Evolutionary conservation across 2,329 filamentous ascomycete species (phyloP).

Genomic region (Monascus ruber): DNA sequence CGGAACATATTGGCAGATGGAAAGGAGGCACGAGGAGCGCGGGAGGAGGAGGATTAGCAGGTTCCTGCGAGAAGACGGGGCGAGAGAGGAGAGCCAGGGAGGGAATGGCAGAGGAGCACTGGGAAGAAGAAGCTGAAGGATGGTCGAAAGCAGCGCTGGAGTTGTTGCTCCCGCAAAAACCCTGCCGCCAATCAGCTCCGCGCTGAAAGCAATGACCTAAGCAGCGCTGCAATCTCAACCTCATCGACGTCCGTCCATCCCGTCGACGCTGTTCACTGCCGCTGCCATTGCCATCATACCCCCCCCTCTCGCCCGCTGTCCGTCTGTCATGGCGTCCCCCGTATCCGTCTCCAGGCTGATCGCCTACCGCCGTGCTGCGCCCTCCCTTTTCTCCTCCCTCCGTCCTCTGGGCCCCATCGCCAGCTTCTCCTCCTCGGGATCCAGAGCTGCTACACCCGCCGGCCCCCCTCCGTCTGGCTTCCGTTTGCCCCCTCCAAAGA

Average conservation of each 20-base stretch:
- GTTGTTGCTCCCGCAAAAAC: constrained; percentile 18
- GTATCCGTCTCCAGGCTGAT: constrained; percentile 33
- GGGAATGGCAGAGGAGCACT: constrained; percentile 9
- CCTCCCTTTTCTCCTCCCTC: constrained; percentile 19
- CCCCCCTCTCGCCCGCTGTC: constrained; percentile 4
- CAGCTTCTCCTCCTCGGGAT: constrained; percentile 55
- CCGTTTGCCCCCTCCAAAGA: constrained; percentile 58
- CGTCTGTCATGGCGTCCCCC: constrained; percentile 33
- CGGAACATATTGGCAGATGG: constrained; percentile 63
- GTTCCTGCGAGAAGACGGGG: constrained; percentile 4
- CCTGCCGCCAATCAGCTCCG: constrained; percentile 28
- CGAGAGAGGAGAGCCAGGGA: constrained; percentile 4
- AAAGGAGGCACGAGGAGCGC: constrained; percentile 4
- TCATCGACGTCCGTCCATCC: too few species aligned
- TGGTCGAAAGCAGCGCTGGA: constrained; percentile 18
- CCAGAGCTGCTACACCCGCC: constrained; percentile 51
- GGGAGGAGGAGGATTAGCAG: constrained; percentile 2
- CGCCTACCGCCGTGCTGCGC: constrained; percentile 26
- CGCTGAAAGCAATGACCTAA: constrained; percentile 32
- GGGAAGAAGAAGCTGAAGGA: constrained; percentile 12
- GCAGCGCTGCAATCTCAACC: constrained; percentile 15
- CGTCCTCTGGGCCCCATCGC: constrained; percentile 37
- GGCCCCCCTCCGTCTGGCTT: constrained; percentile 73
- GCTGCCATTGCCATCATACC: constrained; percentile 10
- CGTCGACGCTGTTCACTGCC: constrained; percentile 2